Base-by-base conservation (phyloP, 2,329 filamentous ascomycete species). In the Diatrype stigma region DNA sequence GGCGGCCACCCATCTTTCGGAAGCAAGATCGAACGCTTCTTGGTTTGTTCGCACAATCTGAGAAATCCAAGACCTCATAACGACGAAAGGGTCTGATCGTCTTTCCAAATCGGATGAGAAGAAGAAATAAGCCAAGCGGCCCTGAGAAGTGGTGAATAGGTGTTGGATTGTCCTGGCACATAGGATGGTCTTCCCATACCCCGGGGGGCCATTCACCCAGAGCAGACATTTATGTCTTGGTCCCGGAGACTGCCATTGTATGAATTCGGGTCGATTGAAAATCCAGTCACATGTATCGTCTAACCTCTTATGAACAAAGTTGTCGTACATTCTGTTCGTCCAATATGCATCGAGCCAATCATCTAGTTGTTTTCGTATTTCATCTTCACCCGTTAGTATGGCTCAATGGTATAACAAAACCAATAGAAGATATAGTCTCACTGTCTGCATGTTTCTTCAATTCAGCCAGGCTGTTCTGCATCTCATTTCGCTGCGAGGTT, bases 161-260 rank as follows among this genome's bases (percentile, higher is more conserved):
- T 65, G 35, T 11, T 69, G 42, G 0, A 67, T 48, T 0, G 72
- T 32, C 7, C 51, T 57, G 1, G 69, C 60, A 47, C 64, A 65
- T 0, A 70, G 51, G 1, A 70, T 40, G 0, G 68, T 71, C 50
- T 71, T 71, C 1, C 67, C 67, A 16, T 64, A 69, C 0, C 67
- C 63, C 23, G 63, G 50, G 22, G 57, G 59, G 1, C 65, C 66
- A 35, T 65, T 54, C 14, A 70, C 59, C 68, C 69, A 71, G 0
- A 71, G 51, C 2, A 68, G 0, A 10, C 57, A 60, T 1, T 56
- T 16, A 6, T 38, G 12, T 2, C 23, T 30, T 2, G 37, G 16
- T 4, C 48, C 45, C 12, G 44, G n/a, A 0, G 57, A 59, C 5
- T 50, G 14, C 64, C 65, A 67, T 34, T 47, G 6, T 11, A 17